Evolutionary conservation across 768 basidiomycete genomes (phyloP), one percentile per base, ranked within the genome.

Genomic region (Pleurotus ostreatus): DNA sequence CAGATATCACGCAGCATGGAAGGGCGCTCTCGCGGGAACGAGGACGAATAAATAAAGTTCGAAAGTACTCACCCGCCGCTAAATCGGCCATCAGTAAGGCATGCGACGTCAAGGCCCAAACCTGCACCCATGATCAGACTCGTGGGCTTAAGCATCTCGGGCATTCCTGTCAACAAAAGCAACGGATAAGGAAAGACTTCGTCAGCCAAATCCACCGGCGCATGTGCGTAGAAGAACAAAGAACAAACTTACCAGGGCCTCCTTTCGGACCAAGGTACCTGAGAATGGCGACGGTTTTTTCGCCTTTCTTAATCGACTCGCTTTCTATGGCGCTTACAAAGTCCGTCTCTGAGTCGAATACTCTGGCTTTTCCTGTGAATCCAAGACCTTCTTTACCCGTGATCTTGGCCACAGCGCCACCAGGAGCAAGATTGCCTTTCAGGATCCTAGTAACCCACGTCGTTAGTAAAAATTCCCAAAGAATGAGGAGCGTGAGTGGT

Each of bases 51-150:
- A 53, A 55, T 55, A 59, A 46, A 44, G 18, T 18, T 16, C 34
- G 12, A 20, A 56, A 34, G 56, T 41, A 78, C 87, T 72, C 65
- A 97, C 94, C 95, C 95, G 76, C 95, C 95, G 68, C 91, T 93
- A 78, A 99, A 99, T 61, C 97, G 86, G 49, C 97, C 97, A 73
- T 99, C 96, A 15, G 97, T 99, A 61, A 99, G 72, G 70, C 93
- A 98, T 39, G 96, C 96, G 48, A 98, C 97, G 63, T 98, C 96
- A 61, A 89, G 76, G 9, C 97, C 97, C 9, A 98, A 80, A 9
- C 97, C 97, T 11, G 97, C 97, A 55, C 97, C 97, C 92, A 99
- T 98, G 71, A 99, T 94, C 66, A 98, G 70, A 75, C 92, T 92
- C 30, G 96, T 98, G 22, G 95, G 95, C 70, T 98, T 98, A 57